Percentiles rank a stretch among this genome's conserved stretches.
Conservation (phyloP, 345 rosid species). For the Salix arbutifolia region DNA sequence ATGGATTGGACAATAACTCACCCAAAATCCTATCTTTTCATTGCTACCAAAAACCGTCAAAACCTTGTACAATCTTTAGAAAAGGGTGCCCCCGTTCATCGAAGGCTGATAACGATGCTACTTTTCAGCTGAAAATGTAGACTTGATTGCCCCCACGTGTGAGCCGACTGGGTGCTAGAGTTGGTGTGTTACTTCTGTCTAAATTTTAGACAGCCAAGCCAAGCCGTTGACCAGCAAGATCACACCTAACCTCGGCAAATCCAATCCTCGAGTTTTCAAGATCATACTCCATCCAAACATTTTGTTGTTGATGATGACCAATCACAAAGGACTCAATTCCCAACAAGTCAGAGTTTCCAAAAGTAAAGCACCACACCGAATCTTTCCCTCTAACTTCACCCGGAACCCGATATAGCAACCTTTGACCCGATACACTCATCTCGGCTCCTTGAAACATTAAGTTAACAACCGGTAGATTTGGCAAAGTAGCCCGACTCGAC, state of each 20-base stretch:
- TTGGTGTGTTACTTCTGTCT: background rate
- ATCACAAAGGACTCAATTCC: conserved; percentile 72
- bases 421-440: conserved; percentile 60
- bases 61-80: background rate
- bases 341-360: conserved; percentile 70
- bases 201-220: conserved; percentile 13
- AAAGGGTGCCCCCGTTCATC: background rate
- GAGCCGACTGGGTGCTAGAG: background rate
- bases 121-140: background rate
- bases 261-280: conserved; percentile 70
- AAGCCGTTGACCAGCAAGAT: conserved; percentile 50
- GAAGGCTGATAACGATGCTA: background rate
- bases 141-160: background rate
- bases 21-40: no score
- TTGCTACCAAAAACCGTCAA: no score
- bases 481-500: conserved; percentile 16
- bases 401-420: conserved; percentile 54
- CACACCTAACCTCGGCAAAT: conserved; percentile 57
- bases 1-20: background rate
- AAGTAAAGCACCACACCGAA: conserved; percentile 69
- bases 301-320: conserved; percentile 78
- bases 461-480: conserved; percentile 44
- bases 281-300: conserved; percentile 86
- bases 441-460: conserved; percentile 62
- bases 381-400: conserved; percentile 35